Evolutionary conservation across 2,329 filamentous ascomycete species (phyloP), one percentile per base, ranked within the genome.

Genomic region (Basipetospora chlamydospora): DNA sequence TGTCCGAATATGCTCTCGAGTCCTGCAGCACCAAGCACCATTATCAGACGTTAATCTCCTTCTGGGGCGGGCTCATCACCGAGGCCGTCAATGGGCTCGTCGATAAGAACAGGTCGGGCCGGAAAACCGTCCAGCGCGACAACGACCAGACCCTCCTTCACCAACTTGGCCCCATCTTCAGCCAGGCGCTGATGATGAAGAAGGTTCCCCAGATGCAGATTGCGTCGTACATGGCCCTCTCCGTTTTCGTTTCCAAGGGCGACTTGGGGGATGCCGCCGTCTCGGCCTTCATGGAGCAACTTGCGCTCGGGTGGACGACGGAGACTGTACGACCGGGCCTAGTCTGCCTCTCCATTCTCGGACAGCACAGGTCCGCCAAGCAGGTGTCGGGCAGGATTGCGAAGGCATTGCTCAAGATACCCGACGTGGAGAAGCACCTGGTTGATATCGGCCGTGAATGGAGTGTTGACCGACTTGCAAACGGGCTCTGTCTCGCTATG

Each of bases 21-120:
- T 76, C 82, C 17, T 79, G 85, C 50, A 71, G 74, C 37, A 65
- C 71, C 28, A 71, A 75, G 37, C 77, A 83, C 40, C 77, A 88
- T 37, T 82, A 90, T 47, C 73, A 83, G 26, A 74, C 77, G 2
- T 61, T 95, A 41, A 60, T 94, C 38, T 80, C 83, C 0, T 95
- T 98, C 53, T 98, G 90, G 88, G 85, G 81, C 4, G 80, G 85
- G 31, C 67, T 95, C 35, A 78, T 82, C 54, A 84, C 85, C 0
- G 87, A 98, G 57, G 77, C 87, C 9, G 69, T 92, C 40, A 81
- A 83, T 43, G 79, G 77, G 21, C 85, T 90, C 64, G 60, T 96
- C 40, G 84, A 93, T 48, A 72, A 70, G 38, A 70, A 77, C 42
- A 75, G 73, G 45, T 87, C 85, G 2, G 87, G 87, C 37, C 70